phyloP scores from a whole-genome alignment of 371 early-diverging fungal species.

The Mortierella polycephala region DNA sequence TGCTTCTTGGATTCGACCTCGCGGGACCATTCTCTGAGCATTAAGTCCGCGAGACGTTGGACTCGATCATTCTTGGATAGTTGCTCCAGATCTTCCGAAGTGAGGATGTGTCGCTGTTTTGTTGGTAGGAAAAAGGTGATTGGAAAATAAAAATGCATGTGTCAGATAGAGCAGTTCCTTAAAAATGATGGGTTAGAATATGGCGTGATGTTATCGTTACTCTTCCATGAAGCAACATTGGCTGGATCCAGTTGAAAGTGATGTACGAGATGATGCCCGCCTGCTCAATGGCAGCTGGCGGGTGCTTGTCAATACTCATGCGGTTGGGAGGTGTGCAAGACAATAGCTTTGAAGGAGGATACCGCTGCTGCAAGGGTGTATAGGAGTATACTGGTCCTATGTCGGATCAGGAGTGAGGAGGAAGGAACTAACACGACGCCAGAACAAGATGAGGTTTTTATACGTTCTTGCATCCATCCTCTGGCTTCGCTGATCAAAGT shows the following conservation, averaged over 20 bases:
- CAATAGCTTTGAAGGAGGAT: background rate
- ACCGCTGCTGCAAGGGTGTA: background rate
- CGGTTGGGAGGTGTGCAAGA: background rate
- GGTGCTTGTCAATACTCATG: slow-evolving; percentile 17
- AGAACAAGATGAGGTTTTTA: too few species aligned
- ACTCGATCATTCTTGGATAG: slow-evolving; percentile 18
- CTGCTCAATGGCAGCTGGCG: slow-evolving; percentile 14
- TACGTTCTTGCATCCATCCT: too few species aligned
- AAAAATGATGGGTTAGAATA: background rate
- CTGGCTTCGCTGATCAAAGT: too few species aligned
- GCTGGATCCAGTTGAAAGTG: slow-evolving; percentile 24
- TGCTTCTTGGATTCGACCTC: slow-evolving; percentile 15
- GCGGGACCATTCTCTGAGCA: slow-evolving; percentile 15
- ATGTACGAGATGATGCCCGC: slow-evolving; percentile 17
- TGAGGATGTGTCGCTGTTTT: slow-evolving; percentile 5
- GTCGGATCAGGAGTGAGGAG: too few species aligned
- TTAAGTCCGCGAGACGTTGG: slow-evolving; percentile 15
- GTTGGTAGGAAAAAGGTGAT: background rate
- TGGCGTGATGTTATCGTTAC: background rate
- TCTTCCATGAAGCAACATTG: slow-evolving; percentile 13
- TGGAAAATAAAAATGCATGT: background rate
- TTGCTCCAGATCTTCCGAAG: slow-evolving; percentile 13
- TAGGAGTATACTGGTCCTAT: background rate
- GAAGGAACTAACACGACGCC: too few species aligned
- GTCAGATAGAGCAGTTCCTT: background rate